Percentiles rank a stretch among this genome's conserved stretches.
These are phyloP conservation scores for Metarhizium brunneum DNA, from an alignment of 2,329 filamentous ascomycete species.

Conservation along the genomic window DNA sequence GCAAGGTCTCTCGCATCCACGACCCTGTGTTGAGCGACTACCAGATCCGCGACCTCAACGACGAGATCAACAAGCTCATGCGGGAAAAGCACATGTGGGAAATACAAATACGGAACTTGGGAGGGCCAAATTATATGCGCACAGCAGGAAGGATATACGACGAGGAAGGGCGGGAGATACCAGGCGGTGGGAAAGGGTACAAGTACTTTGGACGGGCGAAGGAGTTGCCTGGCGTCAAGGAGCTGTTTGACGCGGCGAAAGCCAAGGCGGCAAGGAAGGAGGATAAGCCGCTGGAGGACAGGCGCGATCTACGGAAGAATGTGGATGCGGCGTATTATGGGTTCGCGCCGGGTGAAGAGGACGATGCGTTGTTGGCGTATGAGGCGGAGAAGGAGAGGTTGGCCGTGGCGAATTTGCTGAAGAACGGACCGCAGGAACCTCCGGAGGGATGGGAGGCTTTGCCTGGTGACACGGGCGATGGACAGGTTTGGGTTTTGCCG, in stretches of 20 bases:
- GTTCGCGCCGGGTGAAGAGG: conserved; percentile 87
- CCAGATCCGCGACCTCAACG: conserved; percentile 95
- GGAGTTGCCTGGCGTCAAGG: conserved; percentile 90
- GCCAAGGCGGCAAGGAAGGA: conserved; percentile 48
- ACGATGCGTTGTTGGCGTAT: conserved; percentile 69
- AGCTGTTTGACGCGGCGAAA: conserved; percentile 78
- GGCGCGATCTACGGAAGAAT: conserved; percentile 60
- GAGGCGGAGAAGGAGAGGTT: conserved; percentile 78
- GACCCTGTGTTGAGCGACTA: conserved; percentile 86
- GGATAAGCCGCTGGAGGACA: conserved; percentile 55
- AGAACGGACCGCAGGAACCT: conserved; percentile 43
- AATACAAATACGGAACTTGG: conserved; percentile 86
- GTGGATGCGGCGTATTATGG: conserved; percentile 96
- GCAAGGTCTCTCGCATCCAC: conserved; percentile 94
- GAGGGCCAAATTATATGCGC: conserved; percentile 96
- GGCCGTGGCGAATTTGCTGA: conserved; percentile 60
- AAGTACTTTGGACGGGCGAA: conserved; percentile 85
- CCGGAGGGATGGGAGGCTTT: conserved; percentile 73
- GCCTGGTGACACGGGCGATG: conserved; percentile 80
- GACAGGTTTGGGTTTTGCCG: conserved; percentile 72
- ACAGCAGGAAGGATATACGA: conserved; percentile 61
- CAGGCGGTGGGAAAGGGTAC: conserved; percentile 77
- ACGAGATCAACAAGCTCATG: conserved; percentile 99
- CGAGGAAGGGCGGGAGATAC: conserved; percentile 62
- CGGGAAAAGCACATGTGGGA: conserved; percentile 99